Base-by-base conservation (phyloP, 306 rosid species). In the Citrullus mucosospermus region DNA sequence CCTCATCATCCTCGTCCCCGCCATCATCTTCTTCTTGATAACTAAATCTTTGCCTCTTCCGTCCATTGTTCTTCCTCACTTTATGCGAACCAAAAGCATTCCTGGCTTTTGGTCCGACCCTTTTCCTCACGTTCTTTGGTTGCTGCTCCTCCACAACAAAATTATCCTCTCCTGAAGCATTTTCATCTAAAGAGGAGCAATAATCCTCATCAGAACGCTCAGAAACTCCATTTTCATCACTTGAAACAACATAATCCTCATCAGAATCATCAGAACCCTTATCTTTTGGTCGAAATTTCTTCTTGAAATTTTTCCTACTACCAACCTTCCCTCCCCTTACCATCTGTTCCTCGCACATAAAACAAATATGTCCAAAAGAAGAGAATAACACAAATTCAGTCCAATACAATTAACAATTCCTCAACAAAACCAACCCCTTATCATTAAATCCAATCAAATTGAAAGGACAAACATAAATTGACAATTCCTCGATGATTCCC, bases 161-260 rank as follows among this genome's bases (percentile, higher is more conserved):
- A 44, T 60, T 65, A 76, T 62, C 90, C 63, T 90, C 97, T 76
- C 90, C 97, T 1, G 93, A 84, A 13, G 86, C 91, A 78, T 88
- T 60, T 74, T 80, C 96, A 76, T 96, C 97, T 75, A 87, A 72
- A 30, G 88, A 90, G 76, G 81, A 88, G 78, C 92, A 78, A 78
- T 86, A 87, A 73, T 89, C 88, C 80, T 85, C 88, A 44, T 81
- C 93, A 22, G 87, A 84, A 58, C 81, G 82, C 70, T 88, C 97
- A 56, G 97, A 90, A 25, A 70, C 88, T 54, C 78, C 91, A 72
- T 86, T 86, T 44, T 75, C 96, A 20, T 88, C 97, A 81, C 86
- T 91, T 2, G 97, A 89, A 81, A 89, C 78, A 51, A 92, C 97
- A 82, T 89, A 95, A 74, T 95, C 98, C 89, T 95, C 98, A 81